These are phyloP conservation scores for Alternaria brassicicola DNA, from an alignment of 2,329 filamentous ascomycete genomes.

Conservation along the genomic window DNA sequence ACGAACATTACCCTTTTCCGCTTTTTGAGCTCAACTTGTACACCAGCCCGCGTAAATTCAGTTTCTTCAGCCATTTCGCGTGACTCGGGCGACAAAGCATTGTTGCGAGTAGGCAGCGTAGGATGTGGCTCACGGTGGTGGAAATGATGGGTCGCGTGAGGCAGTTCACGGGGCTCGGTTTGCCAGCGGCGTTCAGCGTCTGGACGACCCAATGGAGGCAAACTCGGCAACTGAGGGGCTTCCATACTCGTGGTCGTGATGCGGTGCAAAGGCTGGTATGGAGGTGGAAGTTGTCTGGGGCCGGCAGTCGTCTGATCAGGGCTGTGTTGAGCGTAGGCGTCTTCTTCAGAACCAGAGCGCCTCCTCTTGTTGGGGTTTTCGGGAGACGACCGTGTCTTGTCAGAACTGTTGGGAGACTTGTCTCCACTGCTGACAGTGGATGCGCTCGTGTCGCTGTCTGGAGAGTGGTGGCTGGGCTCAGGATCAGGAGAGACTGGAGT, in stretches of 20 bases:
- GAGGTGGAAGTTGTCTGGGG: conserved; percentile 45
- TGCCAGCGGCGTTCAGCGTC: conserved; percentile 40
- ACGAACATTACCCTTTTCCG: conserved; percentile 54
- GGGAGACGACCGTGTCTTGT: conserved; percentile 60
- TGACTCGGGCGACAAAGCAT: conserved; percentile 15
- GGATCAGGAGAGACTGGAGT: conserved; percentile 18
- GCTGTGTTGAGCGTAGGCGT: conserved; percentile 47
- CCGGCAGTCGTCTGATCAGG: conserved; percentile 41
- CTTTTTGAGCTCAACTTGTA: conserved; percentile 56
- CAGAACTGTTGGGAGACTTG: conserved; percentile 45
- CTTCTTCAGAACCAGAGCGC: conserved; percentile 65
- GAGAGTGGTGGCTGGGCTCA: conserved; percentile 30
- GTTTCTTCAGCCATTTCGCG: conserved; percentile 25
- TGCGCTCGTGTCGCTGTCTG: conserved; percentile 27
- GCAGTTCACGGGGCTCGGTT: conserved; percentile 33
- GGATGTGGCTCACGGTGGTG: conserved; percentile 36
- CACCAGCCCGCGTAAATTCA: conserved; percentile 52
- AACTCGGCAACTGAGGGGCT: conserved; percentile 26
- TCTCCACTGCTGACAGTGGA: conserved; percentile 28
- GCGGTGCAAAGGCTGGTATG: conserved; percentile 49
- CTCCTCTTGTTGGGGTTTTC: conserved; percentile 63
- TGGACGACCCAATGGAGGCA: conserved; percentile 38
- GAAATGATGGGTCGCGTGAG: conserved; percentile 31
- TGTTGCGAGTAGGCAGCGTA: conserved; percentile 22
- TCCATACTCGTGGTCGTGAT: conserved; percentile 34